Evolutionary conservation across 2,329 filamentous ascomycete species (phyloP), one percentile per base, ranked within the genome.

Genomic region (Fusarium setosum): DNA sequence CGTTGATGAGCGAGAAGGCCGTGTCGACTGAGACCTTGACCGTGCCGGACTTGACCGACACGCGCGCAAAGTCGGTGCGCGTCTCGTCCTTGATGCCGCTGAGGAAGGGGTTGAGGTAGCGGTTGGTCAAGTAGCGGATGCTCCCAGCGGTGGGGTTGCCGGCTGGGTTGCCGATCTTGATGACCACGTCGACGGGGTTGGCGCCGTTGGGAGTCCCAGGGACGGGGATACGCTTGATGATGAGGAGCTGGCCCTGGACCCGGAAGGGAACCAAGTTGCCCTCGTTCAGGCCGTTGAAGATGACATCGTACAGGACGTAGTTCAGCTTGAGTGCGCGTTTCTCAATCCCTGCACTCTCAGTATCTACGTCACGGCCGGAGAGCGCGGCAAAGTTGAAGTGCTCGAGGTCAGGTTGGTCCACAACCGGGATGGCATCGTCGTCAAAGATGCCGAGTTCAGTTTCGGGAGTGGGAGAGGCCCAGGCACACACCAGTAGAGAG

Each of bases 171-270:
- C 56, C 56, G 17, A 59, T 59, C 4, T 11, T 20, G 29, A 59
- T 59, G 11, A 55, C 50, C 17, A 59, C 50, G 26, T 59, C 56
- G 15, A 49, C 51, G n/a, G 56, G 56, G 41, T 59, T 59, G 2
- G 32, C 42, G 7, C 56, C 50, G 21, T 59, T 59, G 9, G 5
- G 15, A 4, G 56, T 54, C 12, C 32, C 32, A 3, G 31, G 23
- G 5, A 38, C 47, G 13, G 56, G 50, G 10, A 59, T 45, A 8
- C 21, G 20, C 21, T 48, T 23, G 23, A 59, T 31, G 26, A 59
- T 11, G 20, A 59, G 50, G 6, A 55, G 50, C 20, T 44, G 17
- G 44, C 56, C 56, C 4, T 13, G 12, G 3, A 59, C 50, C n/a
- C 20, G 37, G 15, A 48, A 59, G n/a, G 50, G 26, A 20, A 48